phyloP scores from a whole-genome alignment of 2,329 filamentous ascomycete genomes.

The Colletotrichum karsti region DNA sequence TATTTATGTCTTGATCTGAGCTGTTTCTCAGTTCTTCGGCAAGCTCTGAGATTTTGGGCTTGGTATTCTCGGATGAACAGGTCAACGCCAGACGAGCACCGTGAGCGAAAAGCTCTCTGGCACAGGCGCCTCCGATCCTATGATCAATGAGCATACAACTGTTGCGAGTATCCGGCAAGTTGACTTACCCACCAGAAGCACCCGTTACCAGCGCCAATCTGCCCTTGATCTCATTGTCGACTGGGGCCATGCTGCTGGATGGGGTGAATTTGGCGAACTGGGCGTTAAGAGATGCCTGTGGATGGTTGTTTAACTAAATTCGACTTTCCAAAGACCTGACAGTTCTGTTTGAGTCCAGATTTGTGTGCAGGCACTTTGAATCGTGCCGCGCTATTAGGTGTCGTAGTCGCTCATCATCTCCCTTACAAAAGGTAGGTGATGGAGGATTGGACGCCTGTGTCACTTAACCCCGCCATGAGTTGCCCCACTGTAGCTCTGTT shows the following conservation, averaged over 20 bases:
- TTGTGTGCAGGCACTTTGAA: too few relatives aligned
- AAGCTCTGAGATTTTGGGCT: conserved; percentile 11
- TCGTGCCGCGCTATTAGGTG: too few relatives aligned
- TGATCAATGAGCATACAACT: background rate
- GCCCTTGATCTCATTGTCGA: conserved; percentile 57
- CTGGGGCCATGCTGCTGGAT: conserved; percentile 1
- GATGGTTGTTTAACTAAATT: too few relatives aligned
- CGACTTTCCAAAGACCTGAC: too few relatives aligned
- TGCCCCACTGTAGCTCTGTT: conserved; percentile 22
- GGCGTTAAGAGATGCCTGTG: background rate
- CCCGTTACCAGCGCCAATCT: conserved; percentile 67
- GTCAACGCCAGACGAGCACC: conserved; percentile 66
- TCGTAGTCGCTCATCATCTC: too few relatives aligned
- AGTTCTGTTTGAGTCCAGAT: too few relatives aligned
- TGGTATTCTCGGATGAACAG: conserved; percentile 43
- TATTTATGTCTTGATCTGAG: conserved; percentile 23
- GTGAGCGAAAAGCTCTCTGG: conserved; percentile 59
- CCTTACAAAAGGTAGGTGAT: too few relatives aligned
- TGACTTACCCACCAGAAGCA: conserved; percentile 64
- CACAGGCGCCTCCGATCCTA: conserved; percentile 69
- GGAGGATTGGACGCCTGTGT: background rate
- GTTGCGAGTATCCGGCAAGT: background rate
- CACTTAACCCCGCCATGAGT: conserved; percentile 15
- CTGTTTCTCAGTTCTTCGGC: background rate
- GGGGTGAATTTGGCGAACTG: background rate